Evolutionary conservation across 176 grass and related monocot species (phyloP).

Genomic region (Rhynchospora pubera): DNA sequence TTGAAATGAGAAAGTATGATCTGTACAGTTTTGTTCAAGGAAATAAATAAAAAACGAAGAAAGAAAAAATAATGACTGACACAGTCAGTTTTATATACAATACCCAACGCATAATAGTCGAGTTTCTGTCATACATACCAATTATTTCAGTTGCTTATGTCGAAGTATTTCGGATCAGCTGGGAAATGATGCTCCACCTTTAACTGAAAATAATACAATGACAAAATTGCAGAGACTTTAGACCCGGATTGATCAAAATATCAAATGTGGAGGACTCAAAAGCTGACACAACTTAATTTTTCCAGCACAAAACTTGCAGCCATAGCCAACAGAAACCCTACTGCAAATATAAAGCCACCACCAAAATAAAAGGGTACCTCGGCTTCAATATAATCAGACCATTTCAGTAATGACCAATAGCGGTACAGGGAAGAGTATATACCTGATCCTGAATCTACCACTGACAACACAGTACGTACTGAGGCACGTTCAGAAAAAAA

Average conservation of each 20-base stretch:
- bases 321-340: neutral
- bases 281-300: neutral
- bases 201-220: constrained; percentile 41
- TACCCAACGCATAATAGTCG: constrained; percentile 11
- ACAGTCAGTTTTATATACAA: constrained; percentile 58
- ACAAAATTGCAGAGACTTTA: neutral
- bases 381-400: neutral
- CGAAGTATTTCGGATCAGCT: constrained; percentile 88
- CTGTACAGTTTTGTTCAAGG: constrained; percentile 42
- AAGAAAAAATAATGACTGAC: constrained; percentile 15
- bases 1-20: constrained; percentile 22
- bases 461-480: neutral
- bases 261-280: neutral
- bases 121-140: constrained; percentile 13
- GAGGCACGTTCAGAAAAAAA: neutral
- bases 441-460: neutral
- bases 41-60: constrained; percentile 22
- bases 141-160: constrained; percentile 74
- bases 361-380: neutral
- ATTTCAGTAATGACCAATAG: neutral
- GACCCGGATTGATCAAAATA: neutral
- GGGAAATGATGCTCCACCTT: constrained; percentile 78
- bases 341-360: neutral
- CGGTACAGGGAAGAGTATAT: neutral
- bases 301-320: neutral